Base-by-base conservation (phyloP, 805 yeast genomes). In the Candida endomychidarum region DNA sequence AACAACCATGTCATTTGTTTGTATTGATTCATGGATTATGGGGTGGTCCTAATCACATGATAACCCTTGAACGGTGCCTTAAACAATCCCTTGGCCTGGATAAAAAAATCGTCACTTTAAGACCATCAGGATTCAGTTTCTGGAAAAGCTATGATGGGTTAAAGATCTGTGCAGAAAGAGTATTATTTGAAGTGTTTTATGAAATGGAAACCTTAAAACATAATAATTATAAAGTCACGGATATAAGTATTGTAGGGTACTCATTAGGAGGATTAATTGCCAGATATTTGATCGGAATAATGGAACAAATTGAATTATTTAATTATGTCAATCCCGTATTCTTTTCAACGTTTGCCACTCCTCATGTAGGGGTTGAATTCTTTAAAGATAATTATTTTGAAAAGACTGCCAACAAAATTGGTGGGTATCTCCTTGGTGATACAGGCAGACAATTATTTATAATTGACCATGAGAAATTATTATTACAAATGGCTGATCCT, bases 231-330 rank as follows among this genome's bases (percentile, higher is more conserved):
- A 52, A 51, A 16, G 86, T 87, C 8, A 67, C 70, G n/a, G 75
- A 80, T 49, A 75, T 91, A 36, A 85, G 95, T 45, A 68, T 91
- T 29, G 72, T 86, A 2, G 96, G 98, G 0, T 91, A 90, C 58
- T 86, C 96, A 0, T 65, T 91, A 43, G 97, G 98, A 16, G 98
- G 98, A 0, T 62, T 90, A 24, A 78, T 91, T 22, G 72, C 89
- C 0, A 68, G 97, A 37, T 89, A 86, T 57, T 81, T 88, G 18
- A 71, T 89, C 34, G 97, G 97, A 2, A 34, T 56, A 7, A 51
- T 69, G 30, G 33, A 65, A 27, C 65, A 59, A 8, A 39, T 67
- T 49, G 56, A 52, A 1, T 63, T 68, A 39, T 69, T 68, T 38
- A 61, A 64, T 9, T 50, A 45, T 8, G 61, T 69, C 11, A 46